Conservation (phyloP, 2,329 filamentous ascomycete genomes). For the Aspergillus neoniger region DNA sequence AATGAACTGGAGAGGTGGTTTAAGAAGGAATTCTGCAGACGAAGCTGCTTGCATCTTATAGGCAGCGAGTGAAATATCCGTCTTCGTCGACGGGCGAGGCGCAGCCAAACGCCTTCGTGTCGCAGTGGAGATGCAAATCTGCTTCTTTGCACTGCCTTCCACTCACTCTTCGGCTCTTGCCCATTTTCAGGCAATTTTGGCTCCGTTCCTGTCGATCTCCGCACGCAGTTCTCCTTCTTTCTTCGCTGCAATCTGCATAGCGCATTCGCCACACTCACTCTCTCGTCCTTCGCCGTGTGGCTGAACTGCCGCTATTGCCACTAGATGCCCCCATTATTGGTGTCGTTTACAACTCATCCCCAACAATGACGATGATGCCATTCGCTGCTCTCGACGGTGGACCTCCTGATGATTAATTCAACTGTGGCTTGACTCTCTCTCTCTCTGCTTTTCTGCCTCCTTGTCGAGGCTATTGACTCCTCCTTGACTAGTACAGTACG, state of each 20-base stretch:
- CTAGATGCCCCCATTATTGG: conserved; percentile 1
- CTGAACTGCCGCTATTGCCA: conserved; percentile 2
- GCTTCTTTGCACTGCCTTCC: conserved; percentile 15
- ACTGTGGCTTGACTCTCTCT: background rate
- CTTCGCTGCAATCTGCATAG: no score
- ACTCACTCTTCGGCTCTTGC: background rate
- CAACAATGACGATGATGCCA: background rate
- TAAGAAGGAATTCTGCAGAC: background rate
- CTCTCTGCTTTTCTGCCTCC: background rate
- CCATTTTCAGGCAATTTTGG: background rate
- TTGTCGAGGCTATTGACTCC: background rate
- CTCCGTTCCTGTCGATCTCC: conserved; percentile 1
- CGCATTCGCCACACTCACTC: background rate
- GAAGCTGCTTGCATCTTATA: conserved; percentile 7
- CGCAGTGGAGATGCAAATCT: conserved; percentile 4
- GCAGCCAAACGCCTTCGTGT: conserved; percentile 10
- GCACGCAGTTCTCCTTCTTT: background rate
- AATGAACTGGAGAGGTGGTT: background rate
- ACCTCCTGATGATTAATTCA: background rate
- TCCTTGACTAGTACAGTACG: background rate
- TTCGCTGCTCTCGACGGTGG: background rate
- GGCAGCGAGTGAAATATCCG: background rate
- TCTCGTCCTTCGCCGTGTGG: background rate
- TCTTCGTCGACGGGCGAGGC: conserved; percentile 13
- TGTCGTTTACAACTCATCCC: background rate